Percentiles rank a stretch among this genome's conserved stretches.
Evolutionary conservation across 2,329 filamentous ascomycete species (phyloP).

Genomic region (Tolypocladium amazonense): DNA sequence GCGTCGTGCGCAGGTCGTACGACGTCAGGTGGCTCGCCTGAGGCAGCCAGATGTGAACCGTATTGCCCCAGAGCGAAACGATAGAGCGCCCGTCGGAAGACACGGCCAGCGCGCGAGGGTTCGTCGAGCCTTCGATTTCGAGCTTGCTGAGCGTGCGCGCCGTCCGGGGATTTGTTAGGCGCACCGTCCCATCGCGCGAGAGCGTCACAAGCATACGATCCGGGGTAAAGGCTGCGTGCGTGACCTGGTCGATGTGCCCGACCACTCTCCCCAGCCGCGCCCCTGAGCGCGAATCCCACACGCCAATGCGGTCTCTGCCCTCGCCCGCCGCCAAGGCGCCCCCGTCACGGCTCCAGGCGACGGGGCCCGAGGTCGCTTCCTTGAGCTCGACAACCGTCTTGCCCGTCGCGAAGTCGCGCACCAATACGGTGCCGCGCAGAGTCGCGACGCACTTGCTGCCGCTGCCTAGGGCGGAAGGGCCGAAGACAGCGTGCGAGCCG

Average conservation of each 20-base stretch:
- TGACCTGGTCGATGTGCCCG: conserved; percentile 25
- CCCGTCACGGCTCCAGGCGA: conserved; percentile 22
- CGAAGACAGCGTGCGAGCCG: conserved; percentile 20
- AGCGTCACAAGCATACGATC: conserved; percentile 21
- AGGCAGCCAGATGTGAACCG: conserved; percentile 26
- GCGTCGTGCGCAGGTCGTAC: conserved; percentile 23
- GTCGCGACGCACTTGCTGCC: conserved; percentile 13
- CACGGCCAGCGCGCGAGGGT: conserved; percentile 22
- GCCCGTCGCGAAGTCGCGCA: conserved; percentile 18
- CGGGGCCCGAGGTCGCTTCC: conserved; percentile 15
- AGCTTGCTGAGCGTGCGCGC: conserved; percentile 24
- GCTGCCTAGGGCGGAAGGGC: conserved; percentile 3
- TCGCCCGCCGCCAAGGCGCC: conserved; percentile 20
- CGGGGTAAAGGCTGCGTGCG: conserved; percentile 24
- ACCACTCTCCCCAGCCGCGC: conserved; percentile 18
- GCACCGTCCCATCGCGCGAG: conserved; percentile 25
- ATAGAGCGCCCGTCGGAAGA: conserved; percentile 21
- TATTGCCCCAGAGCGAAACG: conserved; percentile 26
- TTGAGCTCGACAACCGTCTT: conserved; percentile 21
- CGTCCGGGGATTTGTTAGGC: conserved; percentile 21
- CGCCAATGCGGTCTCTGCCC: conserved; percentile 14
- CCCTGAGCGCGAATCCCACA: conserved; percentile 21
- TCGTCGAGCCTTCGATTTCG: conserved; percentile 19
- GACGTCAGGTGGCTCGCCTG: conserved; percentile 19
- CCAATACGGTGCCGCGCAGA: conserved; percentile 17